Percentiles rank a stretch among this genome's conserved stretches.
Evolutionary conservation across 805 yeast genomes (phyloP).

Genomic region (Yarrowia sp.): DNA sequence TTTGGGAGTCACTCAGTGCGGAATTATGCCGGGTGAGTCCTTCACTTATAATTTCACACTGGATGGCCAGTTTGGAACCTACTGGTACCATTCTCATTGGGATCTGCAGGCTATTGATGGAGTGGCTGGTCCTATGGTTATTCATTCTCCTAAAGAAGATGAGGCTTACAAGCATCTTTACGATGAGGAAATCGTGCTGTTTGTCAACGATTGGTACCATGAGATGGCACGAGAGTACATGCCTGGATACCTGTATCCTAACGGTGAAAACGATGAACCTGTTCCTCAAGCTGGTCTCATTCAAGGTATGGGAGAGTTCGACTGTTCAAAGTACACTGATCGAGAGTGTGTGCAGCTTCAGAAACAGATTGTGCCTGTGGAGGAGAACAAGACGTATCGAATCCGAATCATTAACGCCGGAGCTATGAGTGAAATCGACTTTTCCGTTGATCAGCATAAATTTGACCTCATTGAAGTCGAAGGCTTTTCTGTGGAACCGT

Average conservation of each 20-base stretch:
- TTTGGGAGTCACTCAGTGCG: constrained; percentile 50
- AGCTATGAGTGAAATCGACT: constrained; percentile 38
- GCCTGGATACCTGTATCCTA: constrained; percentile 43
- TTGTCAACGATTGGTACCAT: constrained; percentile 46
- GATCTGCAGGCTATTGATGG: constrained; percentile 51
- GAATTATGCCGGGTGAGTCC: constrained; percentile 46
- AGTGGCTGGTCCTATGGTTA: constrained; percentile 47
- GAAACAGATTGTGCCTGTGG: constrained; percentile 31
- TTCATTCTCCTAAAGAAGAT: constrained; percentile 43
- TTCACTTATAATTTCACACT: constrained; percentile 47
- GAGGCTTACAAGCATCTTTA: constrained; percentile 34
- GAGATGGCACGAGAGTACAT: constrained; percentile 40
- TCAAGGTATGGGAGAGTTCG: constrained; percentile 43
- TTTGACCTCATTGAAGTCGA: constrained; percentile 40
- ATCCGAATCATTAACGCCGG: constrained; percentile 39
- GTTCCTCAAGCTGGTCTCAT: constrained; percentile 45
- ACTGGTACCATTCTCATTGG: constrained; percentile 57
- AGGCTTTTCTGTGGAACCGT: constrained; percentile 36
- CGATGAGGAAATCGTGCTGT: constrained; percentile 40
- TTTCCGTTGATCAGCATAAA: constrained; percentile 37
- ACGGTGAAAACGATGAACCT: constrained; percentile 43
- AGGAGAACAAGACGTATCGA: constrained; percentile 30
- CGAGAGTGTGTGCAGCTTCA: constrained; percentile 28
- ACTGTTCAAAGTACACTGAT: constrained; percentile 31
- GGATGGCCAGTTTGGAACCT: constrained; percentile 48